These are phyloP conservation scores for Elaeis oleifera DNA, from an alignment of 202 grass and related monocot genomes.

Conservation along the genomic window DNA sequence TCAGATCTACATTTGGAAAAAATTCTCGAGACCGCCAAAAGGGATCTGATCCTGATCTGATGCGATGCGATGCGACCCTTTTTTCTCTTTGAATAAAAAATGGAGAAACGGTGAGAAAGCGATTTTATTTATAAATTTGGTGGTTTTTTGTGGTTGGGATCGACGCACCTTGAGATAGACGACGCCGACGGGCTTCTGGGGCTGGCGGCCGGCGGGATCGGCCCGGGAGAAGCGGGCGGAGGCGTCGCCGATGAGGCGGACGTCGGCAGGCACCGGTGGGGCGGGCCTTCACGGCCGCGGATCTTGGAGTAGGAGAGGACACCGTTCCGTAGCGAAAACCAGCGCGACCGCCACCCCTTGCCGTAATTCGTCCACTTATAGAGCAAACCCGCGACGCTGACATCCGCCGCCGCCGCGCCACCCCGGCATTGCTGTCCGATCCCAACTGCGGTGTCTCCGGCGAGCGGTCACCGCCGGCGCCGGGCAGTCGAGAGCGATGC, in stretches of 20 bases:
- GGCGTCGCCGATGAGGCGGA: conserved; percentile 27
- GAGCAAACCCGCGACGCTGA: conserved; percentile 44
- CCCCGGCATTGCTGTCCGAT: no score
- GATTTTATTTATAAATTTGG: conserved; percentile 3
- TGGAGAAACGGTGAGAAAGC: not conserved
- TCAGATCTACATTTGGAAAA: conserved; percentile 6
- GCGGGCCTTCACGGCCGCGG: conserved; percentile 2
- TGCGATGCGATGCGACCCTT: not conserved
- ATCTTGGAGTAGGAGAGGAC: conserved; percentile 84
- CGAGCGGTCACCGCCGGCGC: conserved; percentile 16
- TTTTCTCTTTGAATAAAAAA: not conserved
- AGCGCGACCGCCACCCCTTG: conserved; percentile 60
- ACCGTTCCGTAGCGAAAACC: conserved; percentile 66
- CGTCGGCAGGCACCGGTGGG: not conserved
- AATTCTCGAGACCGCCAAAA: not conserved
- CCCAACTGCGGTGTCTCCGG: not conserved
- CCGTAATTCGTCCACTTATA: conserved; percentile 91
- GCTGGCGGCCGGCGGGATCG: conserved; percentile 2
- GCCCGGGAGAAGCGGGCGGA: conserved; percentile 38
- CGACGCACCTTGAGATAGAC: conserved; percentile 51
- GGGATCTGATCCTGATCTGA: conserved; percentile 6
- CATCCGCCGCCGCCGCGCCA: conserved; percentile 8
- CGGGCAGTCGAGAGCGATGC: conserved; percentile 34
- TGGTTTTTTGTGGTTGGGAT: not conserved
- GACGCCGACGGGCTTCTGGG: conserved; percentile 41